Evolutionary conservation across 495 filamentous ascomycete species (phyloP).

Genomic region (Neurospora intermedia): DNA sequence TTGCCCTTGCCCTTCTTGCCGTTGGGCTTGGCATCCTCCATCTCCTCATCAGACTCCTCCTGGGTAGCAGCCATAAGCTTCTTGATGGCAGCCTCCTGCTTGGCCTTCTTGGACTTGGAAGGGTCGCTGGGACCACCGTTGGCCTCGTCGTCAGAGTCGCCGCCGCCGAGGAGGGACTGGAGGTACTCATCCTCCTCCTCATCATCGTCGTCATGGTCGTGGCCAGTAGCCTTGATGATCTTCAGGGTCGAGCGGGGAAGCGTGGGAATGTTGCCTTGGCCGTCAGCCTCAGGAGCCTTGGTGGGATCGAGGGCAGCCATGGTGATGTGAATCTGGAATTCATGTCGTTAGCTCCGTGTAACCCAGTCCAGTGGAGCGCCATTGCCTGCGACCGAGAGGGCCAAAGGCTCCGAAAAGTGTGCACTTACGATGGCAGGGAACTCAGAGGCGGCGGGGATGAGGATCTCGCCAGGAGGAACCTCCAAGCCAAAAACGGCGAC

Average conservation of each 20-base stretch:
- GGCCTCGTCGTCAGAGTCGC: constrained; percentile 56
- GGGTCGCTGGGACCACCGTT: constrained; percentile 88
- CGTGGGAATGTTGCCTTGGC: constrained; percentile 47
- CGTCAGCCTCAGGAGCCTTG: constrained; percentile 55
- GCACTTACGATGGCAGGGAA: constrained; percentile 72
- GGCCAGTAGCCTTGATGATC: constrained; percentile 59
- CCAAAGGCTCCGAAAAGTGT: neutral
- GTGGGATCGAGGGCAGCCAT: constrained; percentile 97
- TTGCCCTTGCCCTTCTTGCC: constrained; percentile 53
- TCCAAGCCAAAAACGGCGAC: constrained; percentile 83
- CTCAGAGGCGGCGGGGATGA: constrained; percentile 63
- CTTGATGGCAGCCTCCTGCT: constrained; percentile 56
- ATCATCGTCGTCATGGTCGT: constrained; percentile 46
- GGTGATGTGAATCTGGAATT: constrained; percentile 74
- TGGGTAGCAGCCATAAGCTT: constrained; percentile 59
- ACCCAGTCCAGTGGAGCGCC: neutral
- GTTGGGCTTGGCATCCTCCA: constrained; percentile 50
- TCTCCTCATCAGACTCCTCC: constrained; percentile 44
- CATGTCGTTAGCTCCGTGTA: constrained; percentile 1
- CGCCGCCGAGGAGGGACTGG: constrained; percentile 39
- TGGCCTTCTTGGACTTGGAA: constrained; percentile 73
- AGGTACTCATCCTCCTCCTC: constrained; percentile 48
- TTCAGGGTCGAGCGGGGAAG: constrained; percentile 76
- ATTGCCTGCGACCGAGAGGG: neutral
- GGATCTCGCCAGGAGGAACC: constrained; percentile 66